phyloP scores from a whole-genome alignment of 371 early-diverging fungal species.

The Rhizopus stolonifer region DNA sequence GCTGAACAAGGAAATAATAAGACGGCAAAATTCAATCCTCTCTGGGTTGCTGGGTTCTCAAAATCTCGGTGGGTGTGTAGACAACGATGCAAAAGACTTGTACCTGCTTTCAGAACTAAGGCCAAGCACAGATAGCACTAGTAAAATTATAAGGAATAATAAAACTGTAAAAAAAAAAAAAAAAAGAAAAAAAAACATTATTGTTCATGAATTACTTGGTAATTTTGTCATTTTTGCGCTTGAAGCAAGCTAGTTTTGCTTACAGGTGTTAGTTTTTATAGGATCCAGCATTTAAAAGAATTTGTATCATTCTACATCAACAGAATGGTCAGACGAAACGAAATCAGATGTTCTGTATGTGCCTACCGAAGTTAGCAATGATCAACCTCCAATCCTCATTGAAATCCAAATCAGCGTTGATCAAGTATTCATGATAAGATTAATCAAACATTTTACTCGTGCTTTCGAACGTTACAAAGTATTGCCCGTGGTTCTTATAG shows the following conservation, averaged over 20 bases:
- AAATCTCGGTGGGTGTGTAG: not conserved
- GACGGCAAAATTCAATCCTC: no score
- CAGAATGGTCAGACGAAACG: conserved; percentile 19
- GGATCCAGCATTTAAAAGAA: conserved; percentile 3
- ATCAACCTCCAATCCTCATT: conserved; percentile 12
- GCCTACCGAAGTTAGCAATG: conserved; percentile 8
- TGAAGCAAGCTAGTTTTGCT: conserved; percentile 8
- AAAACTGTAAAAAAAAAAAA: conserved; percentile 6
- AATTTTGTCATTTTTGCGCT: conserved; percentile 11
- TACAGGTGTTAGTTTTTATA: conserved; percentile 8
- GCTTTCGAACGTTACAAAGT: conserved; percentile 14
- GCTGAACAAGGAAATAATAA: no score
- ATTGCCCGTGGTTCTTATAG: conserved; percentile 14
- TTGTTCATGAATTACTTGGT: conserved; percentile 6
- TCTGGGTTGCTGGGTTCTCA: no score
- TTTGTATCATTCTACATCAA: conserved; percentile 12
- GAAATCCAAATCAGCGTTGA: conserved; percentile 17
- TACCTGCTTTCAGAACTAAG: not conserved
- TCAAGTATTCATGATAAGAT: conserved; percentile 14
- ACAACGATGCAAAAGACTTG: not conserved
- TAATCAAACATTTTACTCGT: conserved; percentile 14
- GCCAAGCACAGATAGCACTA: not conserved
- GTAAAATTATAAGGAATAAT: not conserved
- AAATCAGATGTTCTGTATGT: conserved; percentile 17
- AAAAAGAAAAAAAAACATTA: conserved; percentile 2